Conservation (phyloP, 2,329 filamentous ascomycete genomes). For the Ascocoryne sarcoides region DNA sequence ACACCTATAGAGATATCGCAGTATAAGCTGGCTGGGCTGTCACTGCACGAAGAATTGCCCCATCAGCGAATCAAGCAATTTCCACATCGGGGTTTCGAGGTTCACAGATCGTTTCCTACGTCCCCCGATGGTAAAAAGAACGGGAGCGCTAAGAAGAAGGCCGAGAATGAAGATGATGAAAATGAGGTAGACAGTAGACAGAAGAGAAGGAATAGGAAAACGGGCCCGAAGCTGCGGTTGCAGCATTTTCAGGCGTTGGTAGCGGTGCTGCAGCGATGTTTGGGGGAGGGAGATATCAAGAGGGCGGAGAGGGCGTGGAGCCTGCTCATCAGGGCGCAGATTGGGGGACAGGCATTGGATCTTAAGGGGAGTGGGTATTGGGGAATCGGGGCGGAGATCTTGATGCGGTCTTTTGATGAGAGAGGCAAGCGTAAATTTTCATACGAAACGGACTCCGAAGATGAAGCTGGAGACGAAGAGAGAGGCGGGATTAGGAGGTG, state of each 20-base stretch:
- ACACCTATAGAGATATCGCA: slow-evolving; percentile 43
- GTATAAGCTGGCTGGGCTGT: slow-evolving; percentile 44
- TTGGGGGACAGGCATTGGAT: slow-evolving; percentile 51
- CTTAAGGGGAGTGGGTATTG: slow-evolving; percentile 62
- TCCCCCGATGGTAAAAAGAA: slow-evolving; percentile 1
- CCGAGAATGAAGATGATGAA: not conserved
- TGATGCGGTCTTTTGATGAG: slow-evolving; percentile 47
- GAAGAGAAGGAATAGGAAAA: slow-evolving; percentile 2
- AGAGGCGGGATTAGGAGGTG: not conserved
- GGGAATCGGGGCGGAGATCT: slow-evolving; percentile 77
- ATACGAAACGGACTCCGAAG: slow-evolving; percentile 2
- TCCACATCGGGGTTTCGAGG: slow-evolving; percentile 39
- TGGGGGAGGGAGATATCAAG: slow-evolving; percentile 60
- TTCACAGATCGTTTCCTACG: not conserved
- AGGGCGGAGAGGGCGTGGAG: slow-evolving; percentile 70
- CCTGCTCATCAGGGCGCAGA: slow-evolving; percentile 56
- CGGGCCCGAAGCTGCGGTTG: slow-evolving; percentile 31
- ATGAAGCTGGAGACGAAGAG: slow-evolving; percentile 4
- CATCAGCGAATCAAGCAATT: slow-evolving; percentile 36
- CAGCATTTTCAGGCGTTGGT: slow-evolving; percentile 59
- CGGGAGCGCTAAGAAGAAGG: slow-evolving; percentile 1
- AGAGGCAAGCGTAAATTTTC: not conserved
- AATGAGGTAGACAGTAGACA: slow-evolving; percentile 14
- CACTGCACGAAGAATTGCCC: slow-evolving; percentile 37
- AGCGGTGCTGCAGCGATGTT: slow-evolving; percentile 61